These are phyloP conservation scores for Ogataea henricii DNA, from an alignment of 805 yeast species.

Conservation along the genomic window DNA sequence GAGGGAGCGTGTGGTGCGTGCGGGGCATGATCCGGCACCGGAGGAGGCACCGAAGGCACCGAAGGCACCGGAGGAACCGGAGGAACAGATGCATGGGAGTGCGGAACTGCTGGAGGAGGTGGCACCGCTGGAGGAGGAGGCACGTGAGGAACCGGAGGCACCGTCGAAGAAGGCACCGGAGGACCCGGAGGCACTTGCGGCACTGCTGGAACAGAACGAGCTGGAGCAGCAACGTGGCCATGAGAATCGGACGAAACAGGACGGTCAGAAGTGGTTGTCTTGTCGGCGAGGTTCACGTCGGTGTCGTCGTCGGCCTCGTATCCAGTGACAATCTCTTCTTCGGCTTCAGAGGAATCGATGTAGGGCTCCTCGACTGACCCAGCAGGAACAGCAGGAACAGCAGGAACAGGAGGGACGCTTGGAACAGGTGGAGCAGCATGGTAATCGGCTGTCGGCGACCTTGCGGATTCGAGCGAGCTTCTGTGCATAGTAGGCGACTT, in stretches of 20 bases:
- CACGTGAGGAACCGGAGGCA: slow-evolving; percentile 8
- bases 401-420: background rate
- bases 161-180: background rate
- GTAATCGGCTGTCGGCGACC: background rate
- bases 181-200: slow-evolving; percentile 13
- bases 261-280: slow-evolving; percentile 12
- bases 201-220: slow-evolving; percentile 16
- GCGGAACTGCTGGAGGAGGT: slow-evolving; percentile 20
- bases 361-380: slow-evolving; percentile 4
- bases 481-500: slow-evolving; percentile 2
- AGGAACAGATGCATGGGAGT: slow-evolving; percentile 17
- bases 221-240: no score
- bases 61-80: slow-evolving; percentile 20
- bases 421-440: slow-evolving; percentile 14
- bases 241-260: slow-evolving; percentile 18
- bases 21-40: slow-evolving; percentile 19
- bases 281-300: slow-evolving; percentile 25
- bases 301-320: slow-evolving; percentile 72
- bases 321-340: slow-evolving; percentile 46
- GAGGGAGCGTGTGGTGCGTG: slow-evolving; percentile 26
- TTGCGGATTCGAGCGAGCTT: background rate
- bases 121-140: slow-evolving; percentile 4
- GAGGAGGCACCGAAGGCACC: slow-evolving; percentile 9
- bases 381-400: slow-evolving; percentile 12
- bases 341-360: slow-evolving; percentile 17